Percentiles rank a stretch among this genome's conserved stretches.
Conservation (phyloP, 2,329 filamentous ascomycete species). For the Sordariomycetes sp. region DNA sequence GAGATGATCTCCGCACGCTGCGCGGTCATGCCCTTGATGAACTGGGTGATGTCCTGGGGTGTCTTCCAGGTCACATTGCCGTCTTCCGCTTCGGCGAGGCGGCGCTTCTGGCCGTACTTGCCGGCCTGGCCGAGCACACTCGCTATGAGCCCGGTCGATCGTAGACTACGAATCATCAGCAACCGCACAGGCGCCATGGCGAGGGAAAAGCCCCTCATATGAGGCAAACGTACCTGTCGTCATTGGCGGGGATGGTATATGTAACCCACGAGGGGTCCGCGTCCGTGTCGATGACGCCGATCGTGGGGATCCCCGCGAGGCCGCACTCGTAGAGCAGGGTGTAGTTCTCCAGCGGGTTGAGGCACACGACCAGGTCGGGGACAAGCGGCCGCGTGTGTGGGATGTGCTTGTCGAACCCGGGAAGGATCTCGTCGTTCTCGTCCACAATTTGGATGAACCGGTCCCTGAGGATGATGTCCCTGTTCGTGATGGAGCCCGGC, state of each 20-base stretch:
- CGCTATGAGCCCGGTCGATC: conserved; percentile 70
- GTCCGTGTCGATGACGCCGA: conserved; percentile 91
- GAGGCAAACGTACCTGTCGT: conserved; percentile 62
- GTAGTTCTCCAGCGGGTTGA: conserved; percentile 91
- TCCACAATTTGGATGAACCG: conserved; percentile 68
- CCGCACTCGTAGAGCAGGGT: conserved; percentile 86
- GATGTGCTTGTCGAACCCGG: conserved; percentile 56
- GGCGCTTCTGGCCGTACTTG: conserved; percentile 59
- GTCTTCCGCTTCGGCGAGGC: conserved; percentile 49
- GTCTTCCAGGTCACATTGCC: conserved; percentile 56
- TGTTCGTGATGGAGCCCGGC: conserved; percentile 85
- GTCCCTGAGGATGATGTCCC: conserved; percentile 70
- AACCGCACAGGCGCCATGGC: too few relatives aligned
- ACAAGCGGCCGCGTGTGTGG: conserved; percentile 55
- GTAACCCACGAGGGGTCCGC: conserved; percentile 88
- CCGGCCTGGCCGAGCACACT: conserved; percentile 80
- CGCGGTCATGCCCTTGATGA: conserved; percentile 17
- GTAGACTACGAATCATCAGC: conserved; percentile 59
- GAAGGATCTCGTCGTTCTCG: conserved; percentile 50
- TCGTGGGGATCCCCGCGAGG: conserved; percentile 78
- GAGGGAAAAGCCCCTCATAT: too few relatives aligned
- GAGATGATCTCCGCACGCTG: not conserved
- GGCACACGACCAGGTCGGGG: conserved; percentile 82
- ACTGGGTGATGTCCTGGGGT: conserved; percentile 27
- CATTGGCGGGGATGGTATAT: conserved; percentile 92